A percentile compares a stretch with the other conserved stretches of the same genome.
Conservation (phyloP, 2,329 filamentous ascomycete species). For the Colletotrichum neosansevieriae region DNA sequence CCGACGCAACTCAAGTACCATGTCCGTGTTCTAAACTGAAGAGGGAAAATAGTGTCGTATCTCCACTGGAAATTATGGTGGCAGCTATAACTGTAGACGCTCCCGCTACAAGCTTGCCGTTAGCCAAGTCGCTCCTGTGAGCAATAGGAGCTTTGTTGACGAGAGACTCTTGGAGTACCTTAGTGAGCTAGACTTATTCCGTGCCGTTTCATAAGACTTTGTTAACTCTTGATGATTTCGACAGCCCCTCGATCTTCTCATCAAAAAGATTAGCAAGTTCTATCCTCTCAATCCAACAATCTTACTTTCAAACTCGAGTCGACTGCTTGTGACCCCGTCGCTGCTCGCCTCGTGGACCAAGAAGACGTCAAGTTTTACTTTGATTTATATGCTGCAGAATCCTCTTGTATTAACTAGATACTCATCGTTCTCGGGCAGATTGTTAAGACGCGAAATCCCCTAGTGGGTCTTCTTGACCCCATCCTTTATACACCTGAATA, state of each 20-base stretch:
- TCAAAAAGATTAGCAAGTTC: conserved; percentile 43
- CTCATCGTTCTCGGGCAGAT: conserved; percentile 32
- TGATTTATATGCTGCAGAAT: too few species aligned
- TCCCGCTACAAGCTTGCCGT: too few species aligned
- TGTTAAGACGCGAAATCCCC: conserved; percentile 44
- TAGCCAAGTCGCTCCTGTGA: too few species aligned
- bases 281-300: conserved; percentile 41
- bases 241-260: conserved; percentile 5
- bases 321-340: conserved; percentile 42
- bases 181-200: conserved; percentile 27
- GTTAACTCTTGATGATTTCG: background rate
- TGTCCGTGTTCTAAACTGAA: too few species aligned
- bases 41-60: too few species aligned
- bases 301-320: conserved; percentile 43
- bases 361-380: conserved; percentile 34
- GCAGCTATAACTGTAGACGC: too few species aligned
- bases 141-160: too few species aligned
- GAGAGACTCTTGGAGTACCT: conserved; percentile 32
- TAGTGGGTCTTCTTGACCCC: conserved; percentile 44
- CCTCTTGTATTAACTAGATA: too few species aligned
- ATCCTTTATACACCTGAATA: conserved; percentile 42
- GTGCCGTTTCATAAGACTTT: background rate
- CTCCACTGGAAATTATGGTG: too few species aligned
- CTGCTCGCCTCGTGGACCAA: conserved; percentile 43
- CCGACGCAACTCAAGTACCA: background rate